Percentiles rank a stretch among this genome's conserved stretches.
Conservation (phyloP, 2,329 filamentous ascomycete genomes). For the Trichoderma semiorbis region DNA sequence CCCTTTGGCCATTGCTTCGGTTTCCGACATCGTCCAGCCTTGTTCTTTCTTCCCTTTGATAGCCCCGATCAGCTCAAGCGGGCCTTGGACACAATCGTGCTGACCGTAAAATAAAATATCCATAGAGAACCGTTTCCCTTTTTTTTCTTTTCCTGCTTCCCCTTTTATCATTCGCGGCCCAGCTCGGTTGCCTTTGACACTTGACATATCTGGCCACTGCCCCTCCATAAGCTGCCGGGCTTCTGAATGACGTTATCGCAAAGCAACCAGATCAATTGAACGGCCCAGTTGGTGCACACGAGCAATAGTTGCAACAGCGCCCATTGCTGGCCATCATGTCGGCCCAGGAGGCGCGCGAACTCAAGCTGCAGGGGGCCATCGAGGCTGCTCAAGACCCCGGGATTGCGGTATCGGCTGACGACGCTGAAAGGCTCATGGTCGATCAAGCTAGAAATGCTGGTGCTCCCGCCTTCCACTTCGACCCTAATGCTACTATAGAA, state of each 20-base stretch:
- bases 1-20: not conserved
- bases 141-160: not conserved
- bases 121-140: not conserved
- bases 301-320: conserved; percentile 11
- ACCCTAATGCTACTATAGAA: conserved; percentile 78
- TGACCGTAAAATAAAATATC: not conserved
- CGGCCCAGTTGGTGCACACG: not conserved
- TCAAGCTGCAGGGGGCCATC: conserved; percentile 76
- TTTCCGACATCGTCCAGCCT: not conserved
- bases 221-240: conserved; percentile 9
- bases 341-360: conserved; percentile 50
- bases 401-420: conserved; percentile 62
- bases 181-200: not conserved
- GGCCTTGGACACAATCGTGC: not conserved
- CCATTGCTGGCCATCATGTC: conserved; percentile 30
- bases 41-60: conserved; percentile 4
- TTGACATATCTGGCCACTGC: conserved; percentile 9
- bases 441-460: conserved; percentile 77
- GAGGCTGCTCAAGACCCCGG: conserved; percentile 73
- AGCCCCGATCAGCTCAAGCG: not conserved
- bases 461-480: conserved; percentile 76
- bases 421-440: conserved; percentile 70
- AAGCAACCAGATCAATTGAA: conserved; percentile 17
- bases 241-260: conserved; percentile 18
- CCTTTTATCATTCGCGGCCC: not conserved